phyloP scores from a whole-genome alignment of 2,329 filamentous ascomycete species.

The Cercospora canescens region DNA sequence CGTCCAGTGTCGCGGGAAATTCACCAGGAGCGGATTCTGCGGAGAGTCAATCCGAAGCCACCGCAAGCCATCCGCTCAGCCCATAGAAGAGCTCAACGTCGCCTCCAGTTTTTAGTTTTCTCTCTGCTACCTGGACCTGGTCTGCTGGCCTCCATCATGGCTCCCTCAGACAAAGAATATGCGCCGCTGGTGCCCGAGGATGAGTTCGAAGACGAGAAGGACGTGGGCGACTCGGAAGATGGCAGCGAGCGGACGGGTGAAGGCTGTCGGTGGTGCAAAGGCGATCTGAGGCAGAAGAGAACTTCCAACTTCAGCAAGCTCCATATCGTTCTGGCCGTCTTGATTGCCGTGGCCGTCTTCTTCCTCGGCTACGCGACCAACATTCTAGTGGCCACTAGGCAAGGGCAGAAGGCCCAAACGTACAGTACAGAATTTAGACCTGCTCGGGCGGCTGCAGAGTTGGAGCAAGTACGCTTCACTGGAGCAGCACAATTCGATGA shows the following conservation, averaged over 20 bases:
- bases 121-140: background rate
- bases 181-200: background rate
- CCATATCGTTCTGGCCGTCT: background rate
- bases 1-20: background rate
- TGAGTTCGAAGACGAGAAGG: background rate
- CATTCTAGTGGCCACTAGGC: background rate
- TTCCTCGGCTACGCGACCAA: background rate
- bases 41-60: background rate
- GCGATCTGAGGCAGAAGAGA: background rate
- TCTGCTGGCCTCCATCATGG: background rate
- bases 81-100: background rate
- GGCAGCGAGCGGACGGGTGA: background rate
- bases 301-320: background rate
- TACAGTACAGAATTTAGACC: constrained; percentile 3
- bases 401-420: background rate
- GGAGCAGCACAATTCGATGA: constrained; percentile 7
- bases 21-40: background rate
- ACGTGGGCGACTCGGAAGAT: background rate
- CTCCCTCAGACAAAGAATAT: background rate
- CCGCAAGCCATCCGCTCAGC: background rate
- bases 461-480: constrained; percentile 3
- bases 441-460: background rate
- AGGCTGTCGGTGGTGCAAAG: background rate
- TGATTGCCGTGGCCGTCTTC: background rate
- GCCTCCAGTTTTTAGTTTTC: background rate